Percentiles rank a stretch among this genome's conserved stretches.
phyloP scores from a whole-genome alignment of 345 rosid genomes.

The Isatis tinctoria region DNA sequence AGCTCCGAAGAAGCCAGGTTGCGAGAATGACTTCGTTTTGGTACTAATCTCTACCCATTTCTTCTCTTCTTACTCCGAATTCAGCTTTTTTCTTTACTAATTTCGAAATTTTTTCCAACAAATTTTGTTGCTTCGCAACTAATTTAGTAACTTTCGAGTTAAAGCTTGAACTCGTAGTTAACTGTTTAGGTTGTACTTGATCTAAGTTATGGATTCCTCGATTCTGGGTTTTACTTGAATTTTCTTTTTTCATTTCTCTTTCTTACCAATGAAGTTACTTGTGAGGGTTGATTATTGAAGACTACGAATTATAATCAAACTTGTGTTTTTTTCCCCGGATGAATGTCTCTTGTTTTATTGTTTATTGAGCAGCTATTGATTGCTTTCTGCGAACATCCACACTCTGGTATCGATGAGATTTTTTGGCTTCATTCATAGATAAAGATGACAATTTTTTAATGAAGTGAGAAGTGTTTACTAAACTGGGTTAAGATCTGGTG shows the following conservation, averaged over 20 bases:
- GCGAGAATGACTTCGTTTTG: slow-evolving; percentile 95
- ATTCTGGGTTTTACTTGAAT: not conserved
- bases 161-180: not conserved
- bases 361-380: not conserved
- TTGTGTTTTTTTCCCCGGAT: not conserved
- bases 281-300: not conserved
- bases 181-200: slow-evolving; percentile 16
- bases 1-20: slow-evolving; percentile 98
- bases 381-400: not conserved
- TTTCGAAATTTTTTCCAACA: slow-evolving; percentile 2
- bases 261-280: not conserved
- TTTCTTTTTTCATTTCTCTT: not conserved
- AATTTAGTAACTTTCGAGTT: not conserved
- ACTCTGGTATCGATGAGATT: not conserved
- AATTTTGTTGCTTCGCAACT: not conserved
- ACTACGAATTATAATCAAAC: not conserved
- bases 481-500: slow-evolving; percentile 13
- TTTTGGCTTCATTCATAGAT: not conserved
- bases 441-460: not conserved
- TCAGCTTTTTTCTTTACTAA: slow-evolving; percentile 28
- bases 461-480: not conserved
- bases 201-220: slow-evolving; percentile 1
- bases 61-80: slow-evolving; percentile 13
- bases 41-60: slow-evolving; percentile 41
- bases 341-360: not conserved